phyloP scores from a whole-genome alignment of 1,284 basidiomycete species.

The Schizopora paradoxa region DNA sequence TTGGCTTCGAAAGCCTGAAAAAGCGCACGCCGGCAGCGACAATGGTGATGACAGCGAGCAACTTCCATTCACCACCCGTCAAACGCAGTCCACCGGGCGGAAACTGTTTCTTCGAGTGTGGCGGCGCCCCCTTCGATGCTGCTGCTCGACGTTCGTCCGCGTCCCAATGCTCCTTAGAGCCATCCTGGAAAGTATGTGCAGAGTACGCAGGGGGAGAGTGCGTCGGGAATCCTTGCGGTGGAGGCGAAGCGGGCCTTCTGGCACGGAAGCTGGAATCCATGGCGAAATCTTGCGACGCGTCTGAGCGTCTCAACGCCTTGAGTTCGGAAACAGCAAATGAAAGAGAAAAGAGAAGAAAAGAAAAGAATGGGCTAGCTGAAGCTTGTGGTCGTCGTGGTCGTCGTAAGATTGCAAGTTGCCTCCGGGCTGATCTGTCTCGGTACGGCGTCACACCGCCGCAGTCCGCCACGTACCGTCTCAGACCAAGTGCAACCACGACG shows the following conservation, averaged over 20 bases:
- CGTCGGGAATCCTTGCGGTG: conserved; percentile 38
- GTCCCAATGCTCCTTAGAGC: conserved; percentile 57
- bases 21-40: conserved; percentile 72
- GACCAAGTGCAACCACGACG: no score
- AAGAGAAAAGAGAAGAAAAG: no score
- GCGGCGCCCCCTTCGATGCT: conserved; percentile 58
- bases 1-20: conserved; percentile 75
- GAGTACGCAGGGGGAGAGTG: conserved; percentile 23
- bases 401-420: no score
- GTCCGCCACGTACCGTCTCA: no score
- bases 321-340: no score
- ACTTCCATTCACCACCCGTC: conserved; percentile 66
- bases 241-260: conserved; percentile 62
- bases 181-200: conserved; percentile 55
- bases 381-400: no score
- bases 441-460: no score
- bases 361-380: no score
- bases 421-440: no score
- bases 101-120: conserved; percentile 43
- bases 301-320: no score
- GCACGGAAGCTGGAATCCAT: conserved; percentile 34
- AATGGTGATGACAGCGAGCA: conserved; percentile 57
- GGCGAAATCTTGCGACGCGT: neutral
- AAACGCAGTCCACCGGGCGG: conserved; percentile 62
- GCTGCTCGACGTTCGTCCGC: conserved; percentile 67